Conservation (phyloP, 371 early-diverging fungal genomes). For the Furculomyces boomerangus region DNA sequence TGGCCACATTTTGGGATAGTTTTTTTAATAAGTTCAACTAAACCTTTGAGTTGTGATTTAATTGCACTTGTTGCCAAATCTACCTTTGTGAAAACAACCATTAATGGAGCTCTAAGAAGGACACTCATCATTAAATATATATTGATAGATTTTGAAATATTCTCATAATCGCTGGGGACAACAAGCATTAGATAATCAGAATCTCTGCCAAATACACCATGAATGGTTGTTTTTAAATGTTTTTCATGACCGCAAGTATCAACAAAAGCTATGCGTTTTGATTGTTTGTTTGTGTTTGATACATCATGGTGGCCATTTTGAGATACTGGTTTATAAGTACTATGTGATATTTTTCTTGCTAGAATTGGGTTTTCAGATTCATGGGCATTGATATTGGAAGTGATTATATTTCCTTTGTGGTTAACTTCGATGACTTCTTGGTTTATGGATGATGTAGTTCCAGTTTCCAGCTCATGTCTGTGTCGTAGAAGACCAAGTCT, state of each 20-base stretch:
- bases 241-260: constrained; percentile 24
- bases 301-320: constrained; percentile 4
- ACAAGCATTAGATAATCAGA: constrained; percentile 17
- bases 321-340: constrained; percentile 8
- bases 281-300: not conserved
- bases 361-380: constrained; percentile 4
- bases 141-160: constrained; percentile 6
- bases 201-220: constrained; percentile 13
- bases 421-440: constrained; percentile 75
- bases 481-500: constrained; percentile 68
- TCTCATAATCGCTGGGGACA: constrained; percentile 8
- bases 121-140: constrained; percentile 16
- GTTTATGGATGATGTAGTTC: constrained; percentile 73
- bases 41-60: constrained; percentile 8
- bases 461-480: constrained; percentile 78
- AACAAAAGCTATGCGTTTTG: constrained; percentile 16
- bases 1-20: constrained; percentile 12
- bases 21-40: constrained; percentile 7
- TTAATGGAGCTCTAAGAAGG: constrained; percentile 12
- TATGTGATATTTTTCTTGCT: not conserved
- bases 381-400: constrained; percentile 11
- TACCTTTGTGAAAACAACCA: constrained; percentile 21
- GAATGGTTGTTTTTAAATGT: constrained; percentile 20
- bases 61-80: constrained; percentile 12
- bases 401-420: constrained; percentile 11